Evolutionary conservation across 2,329 filamentous ascomycete genomes (phyloP).

Genomic region (Alternaria solani): DNA sequence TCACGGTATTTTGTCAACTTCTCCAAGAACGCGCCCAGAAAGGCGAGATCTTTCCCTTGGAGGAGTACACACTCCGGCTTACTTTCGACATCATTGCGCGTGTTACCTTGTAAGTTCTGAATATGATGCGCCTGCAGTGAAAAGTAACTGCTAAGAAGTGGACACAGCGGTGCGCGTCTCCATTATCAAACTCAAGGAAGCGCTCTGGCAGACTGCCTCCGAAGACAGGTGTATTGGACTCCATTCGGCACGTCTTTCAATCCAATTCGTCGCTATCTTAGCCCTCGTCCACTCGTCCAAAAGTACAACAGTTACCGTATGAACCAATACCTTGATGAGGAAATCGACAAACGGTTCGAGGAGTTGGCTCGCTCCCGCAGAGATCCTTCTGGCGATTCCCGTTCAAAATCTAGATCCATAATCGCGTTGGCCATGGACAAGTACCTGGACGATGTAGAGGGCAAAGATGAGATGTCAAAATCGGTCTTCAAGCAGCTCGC

Average conservation of each 20-base stretch:
- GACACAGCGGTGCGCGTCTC: conserved; percentile 16
- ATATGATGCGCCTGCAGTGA: neutral
- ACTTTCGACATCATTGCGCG: conserved; percentile 29
- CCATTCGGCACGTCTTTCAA: conserved; percentile 22
- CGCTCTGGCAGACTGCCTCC: conserved; percentile 20
- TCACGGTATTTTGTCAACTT: conserved; percentile 21
- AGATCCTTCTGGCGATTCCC: neutral
- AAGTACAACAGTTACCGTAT: conserved; percentile 20
- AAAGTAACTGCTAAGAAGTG: neutral
- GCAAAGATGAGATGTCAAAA: conserved; percentile 14
- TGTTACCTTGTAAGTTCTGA: conserved; percentile 24
- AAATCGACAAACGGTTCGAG: conserved; percentile 25
- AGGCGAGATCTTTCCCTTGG: conserved; percentile 22
- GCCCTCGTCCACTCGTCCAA: conserved; percentile 18
- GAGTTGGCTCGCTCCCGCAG: conserved; percentile 14
- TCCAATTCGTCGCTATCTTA: conserved; percentile 22
- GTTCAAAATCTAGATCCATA: neutral
- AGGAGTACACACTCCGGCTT: conserved; percentile 22
- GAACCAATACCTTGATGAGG: conserved; percentile 20
- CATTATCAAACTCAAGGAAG: conserved; percentile 19
- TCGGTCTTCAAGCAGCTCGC: conserved; percentile 26
- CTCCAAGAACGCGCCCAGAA: conserved; percentile 15
- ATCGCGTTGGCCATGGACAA: conserved; percentile 14
- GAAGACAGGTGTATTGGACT: conserved; percentile 23
- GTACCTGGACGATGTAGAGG: conserved; percentile 5